phyloP scores from a whole-genome alignment of 768 basidiomycete species.

The Leccinum arenicola region DNA sequence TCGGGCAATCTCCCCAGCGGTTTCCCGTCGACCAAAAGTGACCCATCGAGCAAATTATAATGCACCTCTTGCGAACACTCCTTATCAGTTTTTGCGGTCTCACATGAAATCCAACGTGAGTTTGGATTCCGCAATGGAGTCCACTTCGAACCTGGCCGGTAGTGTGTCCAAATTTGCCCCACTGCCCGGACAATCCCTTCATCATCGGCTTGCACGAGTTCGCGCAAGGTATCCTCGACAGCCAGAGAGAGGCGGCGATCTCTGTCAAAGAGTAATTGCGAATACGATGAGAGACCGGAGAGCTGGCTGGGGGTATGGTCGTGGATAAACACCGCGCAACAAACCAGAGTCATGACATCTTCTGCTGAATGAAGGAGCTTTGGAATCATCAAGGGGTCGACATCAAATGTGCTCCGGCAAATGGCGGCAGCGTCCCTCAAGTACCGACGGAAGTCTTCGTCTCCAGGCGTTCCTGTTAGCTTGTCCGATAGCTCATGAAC shows the following conservation, averaged over 20 bases:
- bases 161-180: conserved; percentile 21
- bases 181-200: conserved; percentile 22
- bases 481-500: no score
- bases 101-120: conserved; percentile 23
- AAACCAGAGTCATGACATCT: neutral
- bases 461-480: no score
- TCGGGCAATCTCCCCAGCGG: conserved; percentile 24
- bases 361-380: no score
- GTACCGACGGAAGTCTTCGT: no score
- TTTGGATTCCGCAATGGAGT: conserved; percentile 3
- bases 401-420: no score
- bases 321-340: conserved; percentile 26
- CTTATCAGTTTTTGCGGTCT: conserved; percentile 5
- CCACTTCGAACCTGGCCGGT: conserved; percentile 27
- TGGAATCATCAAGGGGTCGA: no score
- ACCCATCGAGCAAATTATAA: conserved; percentile 24
- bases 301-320: conserved; percentile 22
- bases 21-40: conserved; percentile 28
- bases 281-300: conserved; percentile 5
- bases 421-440: no score
- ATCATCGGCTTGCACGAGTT: conserved; percentile 1
- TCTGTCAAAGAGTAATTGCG: conserved; percentile 25
- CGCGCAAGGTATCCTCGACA: conserved; percentile 16
- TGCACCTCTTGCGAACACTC: conserved; percentile 23
- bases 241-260: conserved; percentile 29